Base-by-base conservation (phyloP, 768 basidiomycete genomes). In the Pulveroboletus sp. region DNA sequence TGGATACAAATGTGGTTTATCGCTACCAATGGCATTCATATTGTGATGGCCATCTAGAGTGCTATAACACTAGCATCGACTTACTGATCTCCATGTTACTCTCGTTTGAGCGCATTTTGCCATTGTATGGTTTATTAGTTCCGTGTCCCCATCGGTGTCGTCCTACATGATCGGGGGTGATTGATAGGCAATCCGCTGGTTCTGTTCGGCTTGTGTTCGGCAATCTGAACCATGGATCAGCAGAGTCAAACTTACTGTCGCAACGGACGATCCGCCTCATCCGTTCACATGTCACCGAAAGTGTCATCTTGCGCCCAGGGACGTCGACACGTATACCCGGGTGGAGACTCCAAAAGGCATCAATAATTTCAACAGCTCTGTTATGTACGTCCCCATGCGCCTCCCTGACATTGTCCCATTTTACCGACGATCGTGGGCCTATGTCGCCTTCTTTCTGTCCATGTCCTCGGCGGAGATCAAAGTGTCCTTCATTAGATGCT, bases 401-500 rank as follows among this genome's bases (percentile, higher is more conserved):
- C 4, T 16, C 31, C n/a, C 36, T 29, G 51, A 41, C 30, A 44
- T 49, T 29, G 37, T 14, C 42, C 34, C 43, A 38, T 35, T 23
- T 48, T 49, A 48, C 53, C 62, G 60, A 64, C 55, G 17, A 55
- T 43, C 63, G 51, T 62, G 60, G 54, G 53, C 52, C 53, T 61
- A 64, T 6, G 51, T 20, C 40, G 57, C 39, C 55, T 63, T 68
- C 41, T 40, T 56, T 55, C 53, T 51, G 46, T 54, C 50, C 40
- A 49, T 47, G 9, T 55, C 44, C 32, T 37, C 30, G 13, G 27
- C 41, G 53, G 60, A 48, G 47, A 64, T 55, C 56, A 70, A 54
- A 5, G 61, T 59, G 23, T 63, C 63, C 12, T 71, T 70, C 80
- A 90, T 82, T 37, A 92, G 66, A 58, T 78, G 73, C 63, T 90